Base-by-base conservation (phyloP, 1,139 yeast species). In the Pneumocystis canis region DNA sequence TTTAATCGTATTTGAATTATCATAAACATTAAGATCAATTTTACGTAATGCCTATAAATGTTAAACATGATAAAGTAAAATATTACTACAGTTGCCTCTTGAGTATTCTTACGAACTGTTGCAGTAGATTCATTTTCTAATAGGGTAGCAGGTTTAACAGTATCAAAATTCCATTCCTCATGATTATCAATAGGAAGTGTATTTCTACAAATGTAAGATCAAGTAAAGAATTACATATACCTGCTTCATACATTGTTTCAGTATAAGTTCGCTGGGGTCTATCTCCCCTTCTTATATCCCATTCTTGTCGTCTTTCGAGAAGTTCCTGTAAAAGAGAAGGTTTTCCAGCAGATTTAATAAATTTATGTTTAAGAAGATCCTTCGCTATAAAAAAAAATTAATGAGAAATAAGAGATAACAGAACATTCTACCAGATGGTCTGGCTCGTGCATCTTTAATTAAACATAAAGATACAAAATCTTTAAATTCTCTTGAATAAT, bases 381-480 rank as follows among this genome's bases (percentile, higher is more conserved):
- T 74, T 70, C 0, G 94, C 54, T 47, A 25, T 88, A 58, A 31
- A 7, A n/a, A n/a, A n/a, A 57, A 9, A 5, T 20, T 9, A 5
- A 11, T 20, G 39, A 58, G 32, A 32, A 31, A 31, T 9, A 47
- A 37, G 25, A 28, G 11, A 18, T 5, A 30, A 59, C 57, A 63
- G 25, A 47, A 47, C 9, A 5, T 14, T 47, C 3, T 3, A 47
- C 54, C 68, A 18, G 82, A 75, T 3, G 81, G 82, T 63, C 96
- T 76, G 30, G 75, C 72, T 28, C 72, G 72, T 0, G 95, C 89
- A 65, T 82, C 81, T 67, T 84, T 82, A 35, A 79, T 76, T 66
- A 89, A 78, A 70, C 96, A 89, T 59, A 75, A 75, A n/a, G 72
- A 70, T 9, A 87, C 79, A 71, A 89, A 89, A 65, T 85, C 86